Evolutionary conservation across 768 basidiomycete genomes (phyloP).

Genomic region (Sistotremastrum suecicum): DNA sequence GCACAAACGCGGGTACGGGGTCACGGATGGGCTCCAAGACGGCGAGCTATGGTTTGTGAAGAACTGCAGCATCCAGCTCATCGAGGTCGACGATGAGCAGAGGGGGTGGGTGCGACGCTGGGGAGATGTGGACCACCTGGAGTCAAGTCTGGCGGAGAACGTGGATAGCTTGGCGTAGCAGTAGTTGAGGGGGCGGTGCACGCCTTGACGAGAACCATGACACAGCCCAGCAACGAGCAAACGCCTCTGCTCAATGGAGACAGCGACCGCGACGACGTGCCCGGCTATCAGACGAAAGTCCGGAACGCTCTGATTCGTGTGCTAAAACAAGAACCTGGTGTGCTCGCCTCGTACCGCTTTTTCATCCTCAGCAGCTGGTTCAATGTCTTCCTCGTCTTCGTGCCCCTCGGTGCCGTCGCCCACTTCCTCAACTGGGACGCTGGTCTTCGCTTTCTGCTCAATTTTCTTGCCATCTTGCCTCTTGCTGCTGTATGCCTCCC

Average conservation of each 20-base stretch:
- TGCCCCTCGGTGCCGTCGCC: conserved; percentile 57
- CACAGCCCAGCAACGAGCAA: conserved; percentile 22
- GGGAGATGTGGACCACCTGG: conserved; percentile 42
- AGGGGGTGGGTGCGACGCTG: conserved; percentile 33
- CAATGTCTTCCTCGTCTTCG: conserved; percentile 66
- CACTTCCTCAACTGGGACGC: conserved; percentile 65
- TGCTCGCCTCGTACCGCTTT: conserved; percentile 39
- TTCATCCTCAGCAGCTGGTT: conserved; percentile 54
- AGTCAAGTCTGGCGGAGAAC: background rate
- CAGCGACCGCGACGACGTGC: conserved; percentile 15
- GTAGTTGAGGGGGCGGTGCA: background rate
- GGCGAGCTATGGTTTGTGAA: conserved; percentile 23
- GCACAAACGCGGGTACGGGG: conserved; percentile 23
- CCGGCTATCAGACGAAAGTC: conserved; percentile 22
- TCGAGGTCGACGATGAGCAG: conserved; percentile 33
- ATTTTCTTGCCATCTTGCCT: conserved; percentile 75
- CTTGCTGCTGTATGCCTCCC: conserved; percentile 54
- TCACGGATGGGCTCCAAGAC: conserved; percentile 13
- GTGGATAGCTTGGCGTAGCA: background rate
- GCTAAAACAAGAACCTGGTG: conserved; percentile 49
- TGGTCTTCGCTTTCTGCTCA: conserved; percentile 55
- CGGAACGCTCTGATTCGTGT: conserved; percentile 7
- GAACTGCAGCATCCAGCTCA: conserved; percentile 43
- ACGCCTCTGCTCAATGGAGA: conserved; percentile 36
- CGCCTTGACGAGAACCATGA: background rate